Percentiles rank a stretch among this genome's conserved stretches.
Conservation (phyloP, 2,329 filamentous ascomycete genomes). For the Nemania diffusa region DNA sequence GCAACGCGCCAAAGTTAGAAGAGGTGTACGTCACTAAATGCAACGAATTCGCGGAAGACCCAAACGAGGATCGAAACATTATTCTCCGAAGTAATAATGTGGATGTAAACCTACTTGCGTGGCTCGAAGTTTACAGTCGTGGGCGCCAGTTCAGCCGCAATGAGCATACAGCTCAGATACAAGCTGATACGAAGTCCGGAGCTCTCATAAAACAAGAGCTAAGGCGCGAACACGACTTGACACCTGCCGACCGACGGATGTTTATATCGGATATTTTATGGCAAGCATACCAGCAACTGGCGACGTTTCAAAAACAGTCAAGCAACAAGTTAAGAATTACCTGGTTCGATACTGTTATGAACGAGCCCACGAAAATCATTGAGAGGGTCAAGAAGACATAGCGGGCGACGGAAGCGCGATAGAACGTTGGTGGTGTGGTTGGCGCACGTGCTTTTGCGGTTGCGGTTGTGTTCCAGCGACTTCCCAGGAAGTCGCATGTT, state of each 20-base stretch:
- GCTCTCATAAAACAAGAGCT: not conserved
- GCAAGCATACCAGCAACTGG: not conserved
- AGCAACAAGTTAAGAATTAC: not conserved
- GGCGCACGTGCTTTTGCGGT: no score
- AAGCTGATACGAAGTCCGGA: not conserved
- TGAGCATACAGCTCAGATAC: conserved; percentile 1
- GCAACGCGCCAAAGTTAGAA: not conserved
- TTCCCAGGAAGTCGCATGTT: no score
- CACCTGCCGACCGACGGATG: not conserved
- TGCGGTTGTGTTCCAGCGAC: no score
- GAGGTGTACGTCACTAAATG: not conserved
- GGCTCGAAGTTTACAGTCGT: not conserved
- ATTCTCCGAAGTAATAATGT: not conserved
- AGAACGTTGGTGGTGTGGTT: no score
- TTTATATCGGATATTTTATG: not conserved
- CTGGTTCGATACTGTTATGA: conserved; percentile 4
- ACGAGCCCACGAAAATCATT: conserved; percentile 6
- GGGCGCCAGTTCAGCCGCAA: not conserved
- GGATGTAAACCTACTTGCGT: not conserved
- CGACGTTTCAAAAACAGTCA: not conserved
- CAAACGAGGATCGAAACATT: no score
- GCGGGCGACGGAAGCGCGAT: no score
- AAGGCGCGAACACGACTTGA: not conserved
- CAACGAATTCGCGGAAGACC: not conserved
- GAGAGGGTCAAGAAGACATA: no score